Evolutionary conservation across 179 eudicot genomes (phyloP).

Genomic region (Actinidia polygama): DNA sequence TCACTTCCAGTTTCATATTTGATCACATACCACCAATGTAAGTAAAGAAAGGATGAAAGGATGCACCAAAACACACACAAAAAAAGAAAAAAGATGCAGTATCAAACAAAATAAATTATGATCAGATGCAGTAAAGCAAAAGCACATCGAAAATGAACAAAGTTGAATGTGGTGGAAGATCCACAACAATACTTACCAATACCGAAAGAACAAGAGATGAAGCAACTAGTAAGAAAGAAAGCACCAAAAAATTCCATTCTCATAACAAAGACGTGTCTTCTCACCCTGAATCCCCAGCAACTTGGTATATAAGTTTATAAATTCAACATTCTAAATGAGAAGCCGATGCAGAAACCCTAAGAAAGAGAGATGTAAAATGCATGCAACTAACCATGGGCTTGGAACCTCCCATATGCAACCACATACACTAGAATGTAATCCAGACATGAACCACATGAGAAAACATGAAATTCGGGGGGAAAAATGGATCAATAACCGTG

Average conservation of each 20-base stretch:
- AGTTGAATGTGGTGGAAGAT: background rate
- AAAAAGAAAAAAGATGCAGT: background rate
- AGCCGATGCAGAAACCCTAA: background rate
- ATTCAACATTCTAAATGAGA: background rate
- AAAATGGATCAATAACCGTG: background rate
- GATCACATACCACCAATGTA: too few relatives aligned
- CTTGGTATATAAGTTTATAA: slow-evolving; percentile 5
- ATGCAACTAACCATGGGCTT: background rate
- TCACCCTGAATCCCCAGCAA: background rate
- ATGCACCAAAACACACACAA: background rate
- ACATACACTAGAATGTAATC: background rate
- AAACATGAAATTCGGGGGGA: background rate
- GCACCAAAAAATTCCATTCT: background rate
- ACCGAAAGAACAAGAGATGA: slow-evolving; percentile 1
- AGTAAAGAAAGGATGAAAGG: background rate
- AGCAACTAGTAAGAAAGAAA: background rate
- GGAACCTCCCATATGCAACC: background rate
- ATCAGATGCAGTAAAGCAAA: slow-evolving; percentile 4
- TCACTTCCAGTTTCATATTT: too few relatives aligned
- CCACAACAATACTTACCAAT: background rate
- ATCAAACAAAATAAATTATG: background rate
- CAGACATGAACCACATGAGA: background rate
- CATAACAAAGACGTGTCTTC: background rate
- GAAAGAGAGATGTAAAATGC: background rate
- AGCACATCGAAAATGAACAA: background rate